Percentiles rank a stretch among this genome's conserved stretches.
Conservation (phyloP, 331 rosid genomes). For the Ulmus americana region DNA sequence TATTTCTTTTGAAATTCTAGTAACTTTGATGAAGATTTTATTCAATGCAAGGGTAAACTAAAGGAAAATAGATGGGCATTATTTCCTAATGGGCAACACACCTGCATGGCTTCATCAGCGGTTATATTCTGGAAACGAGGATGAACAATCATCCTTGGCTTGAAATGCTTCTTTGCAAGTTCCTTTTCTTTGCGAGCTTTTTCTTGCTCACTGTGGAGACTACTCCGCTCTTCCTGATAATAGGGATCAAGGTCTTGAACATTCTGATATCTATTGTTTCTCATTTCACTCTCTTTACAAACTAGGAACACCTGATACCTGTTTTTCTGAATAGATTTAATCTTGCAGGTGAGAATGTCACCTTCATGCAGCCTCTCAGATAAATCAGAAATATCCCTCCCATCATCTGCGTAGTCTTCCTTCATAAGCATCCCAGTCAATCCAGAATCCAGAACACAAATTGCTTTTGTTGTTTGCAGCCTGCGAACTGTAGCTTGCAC, state of each 20-base stretch:
- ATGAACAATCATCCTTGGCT: slow-evolving; percentile 96
- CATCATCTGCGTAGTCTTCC: slow-evolving; percentile 85
- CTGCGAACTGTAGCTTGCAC: slow-evolving; percentile 87
- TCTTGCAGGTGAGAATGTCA: slow-evolving; percentile 89
- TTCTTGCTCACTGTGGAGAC: slow-evolving; percentile 67
- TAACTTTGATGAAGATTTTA: background rate
- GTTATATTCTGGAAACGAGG: slow-evolving; percentile 95
- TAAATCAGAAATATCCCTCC: slow-evolving; percentile 74
- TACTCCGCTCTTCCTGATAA: slow-evolving; percentile 75
- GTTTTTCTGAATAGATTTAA: slow-evolving; percentile 89
- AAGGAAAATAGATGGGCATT: background rate
- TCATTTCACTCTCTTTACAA: slow-evolving; percentile 87
- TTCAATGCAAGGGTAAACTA: background rate
- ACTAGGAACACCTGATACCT: slow-evolving; percentile 89
- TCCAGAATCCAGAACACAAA: slow-evolving; percentile 88
- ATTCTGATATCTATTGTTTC: slow-evolving; percentile 59
- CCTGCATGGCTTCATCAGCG: slow-evolving; percentile 93
- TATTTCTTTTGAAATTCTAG: background rate
- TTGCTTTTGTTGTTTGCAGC: slow-evolving; percentile 77
- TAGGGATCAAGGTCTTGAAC: slow-evolving; percentile 53
- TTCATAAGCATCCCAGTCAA: slow-evolving; percentile 93
- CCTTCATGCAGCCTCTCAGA: slow-evolving; percentile 79
- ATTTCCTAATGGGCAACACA: slow-evolving; percentile 27
- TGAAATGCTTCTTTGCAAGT: slow-evolving; percentile 84
- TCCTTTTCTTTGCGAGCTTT: slow-evolving; percentile 84